Evolutionary conservation across 331 rosid genomes (phyloP), one percentile per base, ranked within the genome.

Genomic region (Quercus phellos): DNA sequence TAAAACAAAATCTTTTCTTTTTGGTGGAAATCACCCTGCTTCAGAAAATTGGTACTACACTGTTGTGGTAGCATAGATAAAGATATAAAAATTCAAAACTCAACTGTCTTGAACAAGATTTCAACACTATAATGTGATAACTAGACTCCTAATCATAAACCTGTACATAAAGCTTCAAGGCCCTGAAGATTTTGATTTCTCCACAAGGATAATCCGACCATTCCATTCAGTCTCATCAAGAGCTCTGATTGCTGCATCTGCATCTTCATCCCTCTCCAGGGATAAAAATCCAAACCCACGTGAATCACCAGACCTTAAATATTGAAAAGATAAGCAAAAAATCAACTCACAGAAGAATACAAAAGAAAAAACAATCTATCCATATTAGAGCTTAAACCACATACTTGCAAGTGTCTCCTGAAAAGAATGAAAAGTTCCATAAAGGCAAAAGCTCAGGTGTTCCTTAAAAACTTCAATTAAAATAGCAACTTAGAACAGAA

Each of bases 241-340:
- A 30, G 70, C 70, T 63, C 43, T 63, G 21, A 63, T 63, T 16
- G 70, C 70, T 16, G 70, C 70, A 63, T 63, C 70, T 63, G 70
- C 43, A 29, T 63, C 70, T 30, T 63, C 70, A 63, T 63, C 46
- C 13, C 70, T 63, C 32, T 63, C 70, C 70, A 63, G 22, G 21
- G 43, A 63, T 30, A 63, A 63, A 63, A 63, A 63, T 63, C 70
- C 69, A 63, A 63, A 63, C 42, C 70, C 70, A 63, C 70, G 46
- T 5, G 70, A 63, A 63, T 63, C 70, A n/a, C 70, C 70, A 29
- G 70, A 63, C 46, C 70, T 63, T 63, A 30, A 46, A 46, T 35
- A 63, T 2, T 0, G 70, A 63, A 63, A 17, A 16, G 46, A 30
- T 6, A 59, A 21, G 2, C 14, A 61, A 63, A 63, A 63, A 29